phyloP scores from a whole-genome alignment of 2,329 filamentous ascomycete genomes.

The Botrytis pseudocinerea region DNA sequence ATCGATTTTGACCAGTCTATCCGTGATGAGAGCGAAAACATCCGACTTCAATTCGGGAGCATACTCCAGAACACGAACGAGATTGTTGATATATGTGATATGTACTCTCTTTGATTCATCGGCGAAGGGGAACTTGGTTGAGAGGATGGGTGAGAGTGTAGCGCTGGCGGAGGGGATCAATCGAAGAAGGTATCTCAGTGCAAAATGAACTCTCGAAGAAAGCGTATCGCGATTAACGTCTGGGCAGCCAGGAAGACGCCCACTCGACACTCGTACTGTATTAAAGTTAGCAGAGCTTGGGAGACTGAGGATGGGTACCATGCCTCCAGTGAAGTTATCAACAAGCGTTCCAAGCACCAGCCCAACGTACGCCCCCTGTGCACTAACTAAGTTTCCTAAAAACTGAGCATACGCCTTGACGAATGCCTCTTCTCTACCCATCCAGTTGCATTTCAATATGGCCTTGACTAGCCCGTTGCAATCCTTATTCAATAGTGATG shows the following conservation, averaged over 20 bases:
- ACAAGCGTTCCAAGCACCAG: constrained; percentile 79
- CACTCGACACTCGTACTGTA: constrained; percentile 43
- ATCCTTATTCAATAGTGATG: constrained; percentile 59
- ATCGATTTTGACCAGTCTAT: constrained; percentile 89
- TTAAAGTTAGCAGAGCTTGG: constrained; percentile 44
- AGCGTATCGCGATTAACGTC: constrained; percentile 63
- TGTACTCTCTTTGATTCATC: constrained; percentile 78
- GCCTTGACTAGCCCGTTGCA: constrained; percentile 60
- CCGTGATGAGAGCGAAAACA: constrained; percentile 79
- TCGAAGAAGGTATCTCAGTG: constrained; percentile 72
- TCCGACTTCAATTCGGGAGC: constrained; percentile 75
- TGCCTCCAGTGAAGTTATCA: constrained; percentile 66
- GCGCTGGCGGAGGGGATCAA: constrained; percentile 78
- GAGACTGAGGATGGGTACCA: constrained; percentile 27
- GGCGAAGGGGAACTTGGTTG: constrained; percentile 71
- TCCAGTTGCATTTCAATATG: constrained; percentile 63
- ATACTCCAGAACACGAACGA: constrained; percentile 76
- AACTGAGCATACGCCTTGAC: constrained; percentile 68
- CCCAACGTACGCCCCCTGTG: constrained; percentile 76
- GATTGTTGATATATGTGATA: constrained; percentile 83
- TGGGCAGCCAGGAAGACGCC: constrained; percentile 48
- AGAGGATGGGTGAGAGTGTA: constrained; percentile 66
- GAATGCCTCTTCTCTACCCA: constrained; percentile 65
- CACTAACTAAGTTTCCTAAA: constrained; percentile 72
- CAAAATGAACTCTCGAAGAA: constrained; percentile 72